Conservation (phyloP, 371 early-diverging fungal genomes). For the Mucor racemosus region DNA sequence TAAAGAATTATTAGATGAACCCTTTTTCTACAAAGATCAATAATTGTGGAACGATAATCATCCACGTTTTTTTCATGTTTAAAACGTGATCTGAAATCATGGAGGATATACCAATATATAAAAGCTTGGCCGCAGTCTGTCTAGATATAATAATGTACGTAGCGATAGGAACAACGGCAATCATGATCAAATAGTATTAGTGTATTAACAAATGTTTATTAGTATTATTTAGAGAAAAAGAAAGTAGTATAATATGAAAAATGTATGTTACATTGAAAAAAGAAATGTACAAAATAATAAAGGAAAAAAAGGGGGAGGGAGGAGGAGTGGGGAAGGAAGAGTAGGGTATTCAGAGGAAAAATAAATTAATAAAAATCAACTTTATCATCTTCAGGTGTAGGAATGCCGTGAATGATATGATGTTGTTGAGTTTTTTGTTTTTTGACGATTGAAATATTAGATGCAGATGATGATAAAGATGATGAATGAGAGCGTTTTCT, state of each 20-base stretch:
- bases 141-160: neutral
- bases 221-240: neutral
- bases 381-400: slow-evolving; percentile 36
- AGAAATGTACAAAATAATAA: slow-evolving; percentile 4
- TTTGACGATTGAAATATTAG: slow-evolving; percentile 13
- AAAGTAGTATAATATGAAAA: slow-evolving; percentile 3
- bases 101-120: neutral
- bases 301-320: neutral
- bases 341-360: slow-evolving; percentile 9
- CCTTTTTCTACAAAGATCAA: neutral
- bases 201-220: neutral
- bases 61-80: slow-evolving; percentile 5
- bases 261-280: slow-evolving; percentile 9
- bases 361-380: slow-evolving; percentile 23
- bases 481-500: slow-evolving; percentile 10
- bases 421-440: slow-evolving; percentile 14
- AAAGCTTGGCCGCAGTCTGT: neutral
- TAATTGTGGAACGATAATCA: neutral
- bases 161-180: neutral
- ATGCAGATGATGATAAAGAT: neutral
- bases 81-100: neutral
- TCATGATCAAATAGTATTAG: neutral
- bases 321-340: neutral
- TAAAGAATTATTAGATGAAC: neutral
- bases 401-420: slow-evolving; percentile 22